A percentile compares a stretch with the other conserved stretches of the same genome.
Evolutionary conservation across 108 stramenopile genomes (phyloP).

Genomic region (Craspedostauros australis): DNA sequence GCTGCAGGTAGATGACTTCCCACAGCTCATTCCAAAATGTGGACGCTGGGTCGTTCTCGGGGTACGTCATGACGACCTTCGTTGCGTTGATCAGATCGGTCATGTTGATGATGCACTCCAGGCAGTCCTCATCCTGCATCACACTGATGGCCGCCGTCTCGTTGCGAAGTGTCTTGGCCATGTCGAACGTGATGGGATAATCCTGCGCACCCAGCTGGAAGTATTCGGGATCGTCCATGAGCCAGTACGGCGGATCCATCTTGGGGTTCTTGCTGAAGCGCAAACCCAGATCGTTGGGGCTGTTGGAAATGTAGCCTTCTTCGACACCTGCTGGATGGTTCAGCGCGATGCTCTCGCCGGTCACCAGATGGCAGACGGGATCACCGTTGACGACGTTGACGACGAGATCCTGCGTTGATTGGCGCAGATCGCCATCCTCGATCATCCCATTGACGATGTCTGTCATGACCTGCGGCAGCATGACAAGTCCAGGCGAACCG

Average conservation of each 20-base stretch:
- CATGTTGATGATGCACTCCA: neutral
- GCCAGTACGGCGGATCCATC: neutral
- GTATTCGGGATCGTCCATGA: neutral
- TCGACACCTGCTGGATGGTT: neutral
- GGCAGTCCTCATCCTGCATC: neutral
- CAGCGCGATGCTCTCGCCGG: neutral
- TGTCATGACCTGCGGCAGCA: too few relatives aligned
- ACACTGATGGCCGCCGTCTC: neutral
- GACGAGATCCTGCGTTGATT: too few relatives aligned
- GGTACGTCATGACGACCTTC: neutral
- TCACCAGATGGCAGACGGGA: neutral
- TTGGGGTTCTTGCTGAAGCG: too few relatives aligned
- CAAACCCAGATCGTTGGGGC: neutral
- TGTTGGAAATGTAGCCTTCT: neutral
- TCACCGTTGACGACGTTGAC: too few relatives aligned
- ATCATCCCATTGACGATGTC: too few relatives aligned
- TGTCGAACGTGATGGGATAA: neutral
- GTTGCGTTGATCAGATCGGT: neutral
- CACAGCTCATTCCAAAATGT: constrained; percentile 14
- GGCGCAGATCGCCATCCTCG: too few relatives aligned
- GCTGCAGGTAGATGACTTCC: constrained; percentile 9
- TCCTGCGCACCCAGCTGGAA: neutral
- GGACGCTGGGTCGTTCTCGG: neutral
- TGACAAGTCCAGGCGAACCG: too few relatives aligned
- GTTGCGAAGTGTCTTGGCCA: neutral